Evolutionary conservation across 164 flowering plant species (phyloP).

Genomic region (Magnolia sinica): DNA sequence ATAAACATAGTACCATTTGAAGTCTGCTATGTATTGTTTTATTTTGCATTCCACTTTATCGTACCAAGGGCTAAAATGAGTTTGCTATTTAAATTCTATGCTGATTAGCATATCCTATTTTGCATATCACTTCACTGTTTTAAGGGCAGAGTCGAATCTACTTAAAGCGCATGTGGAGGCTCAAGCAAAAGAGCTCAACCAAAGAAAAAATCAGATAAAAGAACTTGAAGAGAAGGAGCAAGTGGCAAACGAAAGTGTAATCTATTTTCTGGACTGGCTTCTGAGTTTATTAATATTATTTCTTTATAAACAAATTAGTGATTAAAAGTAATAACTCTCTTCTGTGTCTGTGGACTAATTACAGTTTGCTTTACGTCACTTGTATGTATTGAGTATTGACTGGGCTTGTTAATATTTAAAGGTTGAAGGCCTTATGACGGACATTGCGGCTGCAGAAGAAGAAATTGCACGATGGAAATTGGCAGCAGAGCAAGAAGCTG

Average conservation of each 20-base stretch:
- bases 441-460: slow-evolving; percentile 91
- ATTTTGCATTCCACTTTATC: neutral
- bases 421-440: slow-evolving; percentile 98
- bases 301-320: neutral
- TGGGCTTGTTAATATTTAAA: slow-evolving; percentile 16
- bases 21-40: slow-evolving; percentile 13
- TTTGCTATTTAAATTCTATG: no score
- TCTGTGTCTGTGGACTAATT: neutral
- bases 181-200: slow-evolving; percentile 73
- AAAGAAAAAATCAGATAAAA: slow-evolving; percentile 55
- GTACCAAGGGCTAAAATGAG: no score
- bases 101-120: neutral
- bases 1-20: neutral
- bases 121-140: slow-evolving; percentile 32
- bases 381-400: neutral
- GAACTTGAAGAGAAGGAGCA: slow-evolving; percentile 90
- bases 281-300: neutral
- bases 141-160: slow-evolving; percentile 77
- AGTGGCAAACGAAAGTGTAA: slow-evolving; percentile 79
- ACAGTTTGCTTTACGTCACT: neutral
- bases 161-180: slow-evolving; percentile 69
- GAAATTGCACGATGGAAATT: slow-evolving; percentile 93
- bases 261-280: slow-evolving; percentile 7
- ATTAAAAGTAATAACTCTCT: neutral
- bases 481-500: slow-evolving; percentile 98